Evolutionary conservation across 2,329 filamentous ascomycete genomes (phyloP), one percentile per base, ranked within the genome.

Genomic region (Trichoderma brevicompactum): DNA sequence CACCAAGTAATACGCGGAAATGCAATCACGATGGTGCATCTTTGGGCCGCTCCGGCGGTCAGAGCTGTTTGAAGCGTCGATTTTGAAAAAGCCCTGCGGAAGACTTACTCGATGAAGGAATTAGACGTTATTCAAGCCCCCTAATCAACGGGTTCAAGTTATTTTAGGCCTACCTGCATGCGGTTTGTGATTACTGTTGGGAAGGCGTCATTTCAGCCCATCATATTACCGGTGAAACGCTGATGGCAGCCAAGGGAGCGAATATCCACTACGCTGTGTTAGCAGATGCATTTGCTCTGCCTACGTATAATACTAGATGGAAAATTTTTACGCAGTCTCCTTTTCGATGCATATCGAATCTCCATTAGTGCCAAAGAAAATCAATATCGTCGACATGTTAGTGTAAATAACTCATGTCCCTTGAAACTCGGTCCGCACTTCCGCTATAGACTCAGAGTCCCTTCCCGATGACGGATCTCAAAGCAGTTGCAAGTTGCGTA

Each of bases 31-130:
- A 36, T 36, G 59, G 17, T 28, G 59, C 46, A 12, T 43, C 23
- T 62, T 23, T 12, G 19, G 19, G 56, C 9, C 13, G 34, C n/a
- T 60, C 13, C 43, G 56, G 38, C 48, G 59, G 59, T 62, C 58
- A 61, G 38, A 28, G 48, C 38, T 52, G 23, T 43, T 34, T 41
- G 17, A 53, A 49, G 41, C 15, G 23, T 36, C 34, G 52, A 8
- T 34, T n/a, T 23, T 13, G 23, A 19, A 32, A 43, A 50, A 38
- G 28, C 23, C 7, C 23, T 19, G n/a, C 40, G 59, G 48, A 50
- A 23, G 36, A 53, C 15, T 10, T 43, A 17, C 56, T 19, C 19
- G 15, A 50, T 3, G 6, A 12, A 48, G 12, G 17, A 10, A 41
- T 23, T 41, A 32, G n/a, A 28, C 23, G 5, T 28, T 43, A 53